phyloP scores from a whole-genome alignment of 192 early-diverging fungal species.

The Entomortierella beljakovae region DNA sequence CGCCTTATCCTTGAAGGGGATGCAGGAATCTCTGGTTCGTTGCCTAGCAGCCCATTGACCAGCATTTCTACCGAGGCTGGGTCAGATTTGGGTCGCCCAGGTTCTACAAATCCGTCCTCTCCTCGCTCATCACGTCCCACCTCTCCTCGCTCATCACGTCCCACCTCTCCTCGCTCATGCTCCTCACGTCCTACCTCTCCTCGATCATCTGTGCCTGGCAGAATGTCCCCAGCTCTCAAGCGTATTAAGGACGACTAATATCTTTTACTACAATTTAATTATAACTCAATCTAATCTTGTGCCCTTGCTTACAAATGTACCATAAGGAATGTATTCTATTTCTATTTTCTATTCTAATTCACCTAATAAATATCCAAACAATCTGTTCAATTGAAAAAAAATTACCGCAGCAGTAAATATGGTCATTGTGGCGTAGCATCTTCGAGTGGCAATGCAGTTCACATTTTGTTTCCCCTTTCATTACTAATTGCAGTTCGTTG shows the following conservation, averaged over 20 bases:
- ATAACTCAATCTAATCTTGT: constrained; percentile 1
- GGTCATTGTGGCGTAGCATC: too few relatives aligned
- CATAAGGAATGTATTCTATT: neutral
- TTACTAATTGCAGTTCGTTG: too few relatives aligned
- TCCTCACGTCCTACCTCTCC: constrained; percentile 15
- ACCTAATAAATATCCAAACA: too few relatives aligned
- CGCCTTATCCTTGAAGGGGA: constrained; percentile 36
- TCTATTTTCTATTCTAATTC: too few relatives aligned
- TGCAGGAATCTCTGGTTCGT: constrained; percentile 3
- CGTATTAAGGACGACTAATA: constrained; percentile 46
- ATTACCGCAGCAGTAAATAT: too few relatives aligned
- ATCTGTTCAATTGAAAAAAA: too few relatives aligned
- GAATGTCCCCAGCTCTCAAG: constrained; percentile 35
- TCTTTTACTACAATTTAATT: neutral
- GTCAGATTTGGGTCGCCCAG: constrained; percentile 6
- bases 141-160: constrained; percentile 17
- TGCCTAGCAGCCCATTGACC: constrained; percentile 26
- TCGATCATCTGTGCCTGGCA: constrained; percentile 27
- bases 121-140: constrained; percentile 11
- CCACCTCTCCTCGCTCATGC: constrained; percentile 7
- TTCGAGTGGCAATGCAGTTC: too few relatives aligned
- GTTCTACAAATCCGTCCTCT: neutral
- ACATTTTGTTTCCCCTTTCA: too few relatives aligned
- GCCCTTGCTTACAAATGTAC: too few relatives aligned
- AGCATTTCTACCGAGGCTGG: constrained; percentile 7